These are phyloP conservation scores for Maudiozyma serrabonitensis DNA, from an alignment of 805 yeast genomes.

Conservation along the genomic window DNA sequence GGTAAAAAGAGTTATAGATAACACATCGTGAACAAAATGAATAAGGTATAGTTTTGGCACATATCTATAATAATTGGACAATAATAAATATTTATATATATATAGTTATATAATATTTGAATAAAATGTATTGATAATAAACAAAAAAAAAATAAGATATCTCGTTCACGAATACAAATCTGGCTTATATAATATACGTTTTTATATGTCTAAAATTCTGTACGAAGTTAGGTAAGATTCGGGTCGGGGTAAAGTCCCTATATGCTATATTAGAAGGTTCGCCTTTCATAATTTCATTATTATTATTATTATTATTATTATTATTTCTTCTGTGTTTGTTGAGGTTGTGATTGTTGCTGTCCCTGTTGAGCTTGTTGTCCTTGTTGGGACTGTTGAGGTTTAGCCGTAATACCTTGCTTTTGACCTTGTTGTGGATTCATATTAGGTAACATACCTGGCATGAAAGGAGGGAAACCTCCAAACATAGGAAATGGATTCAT, in stretches of 20 bases:
- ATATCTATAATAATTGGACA: constrained; percentile 1
- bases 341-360: background rate
- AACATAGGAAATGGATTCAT: constrained; percentile 28
- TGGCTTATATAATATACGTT: too few relatives aligned
- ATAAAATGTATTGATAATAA: background rate
- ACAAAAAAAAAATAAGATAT: background rate
- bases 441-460: constrained; percentile 31
- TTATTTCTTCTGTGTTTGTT: background rate
- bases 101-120: background rate
- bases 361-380: background rate
- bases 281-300: background rate
- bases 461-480: constrained; percentile 29
- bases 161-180: too few relatives aligned
- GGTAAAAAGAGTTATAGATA: constrained; percentile 38
- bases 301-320: background rate
- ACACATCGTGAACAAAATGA: background rate
- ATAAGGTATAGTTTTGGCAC: too few relatives aligned
- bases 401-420: constrained; percentile 1
- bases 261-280: too few relatives aligned
- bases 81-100: background rate
- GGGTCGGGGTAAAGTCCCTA: too few relatives aligned
- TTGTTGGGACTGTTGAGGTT: background rate
- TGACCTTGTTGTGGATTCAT: constrained; percentile 23
- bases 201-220: too few relatives aligned
- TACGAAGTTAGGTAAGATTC: too few relatives aligned